phyloP scores from a whole-genome alignment of 768 basidiomycete genomes.

The Psilocybe cyanescens region DNA sequence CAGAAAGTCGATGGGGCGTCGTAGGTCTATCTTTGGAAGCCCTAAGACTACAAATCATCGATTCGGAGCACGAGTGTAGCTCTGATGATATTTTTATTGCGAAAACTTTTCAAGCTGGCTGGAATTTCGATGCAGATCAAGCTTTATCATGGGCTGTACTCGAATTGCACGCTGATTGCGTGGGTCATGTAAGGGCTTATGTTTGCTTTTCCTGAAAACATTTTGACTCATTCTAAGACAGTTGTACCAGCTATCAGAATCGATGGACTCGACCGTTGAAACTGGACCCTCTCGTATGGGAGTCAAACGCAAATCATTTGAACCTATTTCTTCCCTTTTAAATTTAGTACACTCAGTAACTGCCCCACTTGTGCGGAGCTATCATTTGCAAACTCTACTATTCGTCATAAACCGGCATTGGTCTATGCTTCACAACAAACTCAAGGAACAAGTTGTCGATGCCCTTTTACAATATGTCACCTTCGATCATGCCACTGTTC shows the following conservation, averaged over 20 bases:
- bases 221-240: constrained; percentile 28
- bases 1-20: constrained; percentile 65
- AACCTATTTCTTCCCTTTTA: constrained; percentile 63
- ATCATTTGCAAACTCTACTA: constrained; percentile 76
- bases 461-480: constrained; percentile 64
- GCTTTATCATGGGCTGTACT: constrained; percentile 80
- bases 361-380: constrained; percentile 38
- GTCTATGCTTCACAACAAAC: constrained; percentile 57
- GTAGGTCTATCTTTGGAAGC: constrained; percentile 68
- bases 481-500: constrained; percentile 63
- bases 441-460: constrained; percentile 60
- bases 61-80: constrained; percentile 16
- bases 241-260: constrained; percentile 71
- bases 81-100: constrained; percentile 54
- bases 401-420: constrained; percentile 88
- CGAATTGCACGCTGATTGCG: constrained; percentile 81
- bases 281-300: constrained; percentile 26
- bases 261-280: constrained; percentile 38
- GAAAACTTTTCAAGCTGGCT: constrained; percentile 72
- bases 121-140: constrained; percentile 69
- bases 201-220: not conserved
- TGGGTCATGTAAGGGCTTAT: constrained; percentile 55
- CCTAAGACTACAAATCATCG: constrained; percentile 56
- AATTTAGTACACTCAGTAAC: constrained; percentile 43
- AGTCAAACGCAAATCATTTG: constrained; percentile 62